Conservation (phyloP, 1,139 yeast species). For the Wickerhamiella pararugosa region DNA sequence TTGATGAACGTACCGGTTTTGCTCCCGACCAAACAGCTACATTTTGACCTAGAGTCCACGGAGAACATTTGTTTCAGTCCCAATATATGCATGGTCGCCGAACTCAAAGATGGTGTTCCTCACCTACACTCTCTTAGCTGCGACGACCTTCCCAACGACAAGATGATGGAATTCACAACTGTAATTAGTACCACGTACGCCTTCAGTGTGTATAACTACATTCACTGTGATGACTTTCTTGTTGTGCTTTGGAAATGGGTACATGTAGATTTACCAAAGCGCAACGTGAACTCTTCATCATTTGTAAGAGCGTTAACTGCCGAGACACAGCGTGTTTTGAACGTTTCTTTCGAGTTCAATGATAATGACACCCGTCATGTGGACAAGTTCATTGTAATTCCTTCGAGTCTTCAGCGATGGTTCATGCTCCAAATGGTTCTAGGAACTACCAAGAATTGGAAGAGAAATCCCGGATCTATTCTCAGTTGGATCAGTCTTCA, state of each 20-base stretch:
- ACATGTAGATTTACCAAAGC: constrained; percentile 7
- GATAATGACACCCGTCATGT: constrained; percentile 12
- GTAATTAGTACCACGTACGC: constrained; percentile 41
- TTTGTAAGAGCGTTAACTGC: constrained; percentile 10
- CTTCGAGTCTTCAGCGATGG: constrained; percentile 17
- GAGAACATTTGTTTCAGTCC: constrained; percentile 12
- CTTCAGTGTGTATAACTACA: constrained; percentile 14
- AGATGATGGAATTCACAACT: constrained; percentile 58
- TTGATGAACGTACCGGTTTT: constrained; percentile 7
- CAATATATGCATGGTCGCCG: constrained; percentile 7
- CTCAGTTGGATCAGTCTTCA: constrained; percentile 59
- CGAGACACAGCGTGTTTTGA: constrained; percentile 16
- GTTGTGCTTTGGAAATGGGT: constrained; percentile 12
- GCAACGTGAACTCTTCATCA: constrained; percentile 4
- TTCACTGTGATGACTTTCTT: constrained; percentile 16
- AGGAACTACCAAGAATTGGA: constrained; percentile 40
- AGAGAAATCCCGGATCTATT: constrained; percentile 35
- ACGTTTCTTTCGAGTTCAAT: constrained; percentile 14
- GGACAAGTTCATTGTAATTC: constrained; percentile 15
- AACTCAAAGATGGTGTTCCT: constrained; percentile 1
- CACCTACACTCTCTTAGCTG: neutral
- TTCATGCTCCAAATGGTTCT: constrained; percentile 41
- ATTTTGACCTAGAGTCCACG: constrained; percentile 8
- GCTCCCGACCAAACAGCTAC: constrained; percentile 9
- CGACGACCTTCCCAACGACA: neutral